These are phyloP conservation scores for Alopecurus myosuroides DNA, from an alignment of 176 grass and related monocot genomes.

Conservation along the genomic window DNA sequence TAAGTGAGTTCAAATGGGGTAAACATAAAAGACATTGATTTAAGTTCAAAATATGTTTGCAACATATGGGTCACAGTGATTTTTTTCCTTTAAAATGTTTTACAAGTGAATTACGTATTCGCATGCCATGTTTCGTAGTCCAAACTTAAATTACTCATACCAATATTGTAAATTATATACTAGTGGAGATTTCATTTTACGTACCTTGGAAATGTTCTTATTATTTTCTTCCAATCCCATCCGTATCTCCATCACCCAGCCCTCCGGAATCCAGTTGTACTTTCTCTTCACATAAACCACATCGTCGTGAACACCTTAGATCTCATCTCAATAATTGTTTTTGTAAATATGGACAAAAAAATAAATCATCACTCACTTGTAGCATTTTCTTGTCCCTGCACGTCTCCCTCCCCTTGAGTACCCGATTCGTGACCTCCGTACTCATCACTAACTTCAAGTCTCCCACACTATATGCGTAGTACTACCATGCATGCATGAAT, in stretches of 20 bases:
- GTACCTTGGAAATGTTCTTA: neutral
- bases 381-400: too few species aligned
- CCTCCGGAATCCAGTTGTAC: neutral
- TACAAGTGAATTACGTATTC: neutral
- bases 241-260: neutral
- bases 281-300: neutral
- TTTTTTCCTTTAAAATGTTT: neutral
- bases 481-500: neutral
- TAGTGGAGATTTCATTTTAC: neutral
- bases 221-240: neutral
- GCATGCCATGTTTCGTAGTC: neutral
- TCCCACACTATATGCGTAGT: neutral
- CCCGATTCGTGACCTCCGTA: too few species aligned
- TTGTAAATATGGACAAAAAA: neutral
- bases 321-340: neutral
- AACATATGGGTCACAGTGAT: neutral
- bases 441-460: neutral
- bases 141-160: neutral
- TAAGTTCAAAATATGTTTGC: neutral
- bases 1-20: neutral
- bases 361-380: neutral
- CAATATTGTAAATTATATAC: neutral
- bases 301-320: neutral
- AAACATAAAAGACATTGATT: neutral
- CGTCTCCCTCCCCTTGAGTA: too few species aligned